Percentiles rank a stretch among this genome's conserved stretches.
These are phyloP conservation scores for Nidula microcarpa DNA, from an alignment of 768 basidiomycete species.

Conservation along the genomic window DNA sequence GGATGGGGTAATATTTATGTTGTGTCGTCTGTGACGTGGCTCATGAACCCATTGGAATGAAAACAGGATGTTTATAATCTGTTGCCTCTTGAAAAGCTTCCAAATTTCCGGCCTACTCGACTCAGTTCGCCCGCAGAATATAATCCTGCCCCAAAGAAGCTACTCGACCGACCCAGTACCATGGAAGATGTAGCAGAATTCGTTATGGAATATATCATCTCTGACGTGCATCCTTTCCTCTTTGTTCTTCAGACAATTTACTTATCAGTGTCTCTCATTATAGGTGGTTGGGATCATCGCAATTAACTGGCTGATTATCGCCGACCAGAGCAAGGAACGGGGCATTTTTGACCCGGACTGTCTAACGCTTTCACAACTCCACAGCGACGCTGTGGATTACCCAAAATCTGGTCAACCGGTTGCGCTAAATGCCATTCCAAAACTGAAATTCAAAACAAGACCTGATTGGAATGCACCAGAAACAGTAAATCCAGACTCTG, in stretches of 20 bases:
- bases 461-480: slow-evolving; percentile 73
- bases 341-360: slow-evolving; percentile 53
- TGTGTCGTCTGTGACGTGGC: slow-evolving; percentile 44
- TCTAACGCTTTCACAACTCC: slow-evolving; percentile 47
- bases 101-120: slow-evolving; percentile 24
- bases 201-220: slow-evolving; percentile 65
- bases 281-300: slow-evolving; percentile 62
- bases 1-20: not conserved
- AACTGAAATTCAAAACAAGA: slow-evolving; percentile 24
- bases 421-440: slow-evolving; percentile 36
- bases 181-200: slow-evolving; percentile 69
- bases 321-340: slow-evolving; percentile 47
- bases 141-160: slow-evolving; percentile 39
- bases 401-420: slow-evolving; percentile 56
- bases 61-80: slow-evolving; percentile 64
- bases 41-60: slow-evolving; percentile 69
- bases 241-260: not conserved
- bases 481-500: slow-evolving; percentile 32
- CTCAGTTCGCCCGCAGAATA: slow-evolving; percentile 42
- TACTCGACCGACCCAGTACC: slow-evolving; percentile 44
- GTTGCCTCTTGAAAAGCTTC: slow-evolving; percentile 35
- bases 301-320: slow-evolving; percentile 61
- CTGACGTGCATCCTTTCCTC: slow-evolving; percentile 41
- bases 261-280: slow-evolving; percentile 1
- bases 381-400: slow-evolving; percentile 67